Base-by-base conservation (phyloP, 2,329 filamentous ascomycete species). In the Penicillium sp. region DNA sequence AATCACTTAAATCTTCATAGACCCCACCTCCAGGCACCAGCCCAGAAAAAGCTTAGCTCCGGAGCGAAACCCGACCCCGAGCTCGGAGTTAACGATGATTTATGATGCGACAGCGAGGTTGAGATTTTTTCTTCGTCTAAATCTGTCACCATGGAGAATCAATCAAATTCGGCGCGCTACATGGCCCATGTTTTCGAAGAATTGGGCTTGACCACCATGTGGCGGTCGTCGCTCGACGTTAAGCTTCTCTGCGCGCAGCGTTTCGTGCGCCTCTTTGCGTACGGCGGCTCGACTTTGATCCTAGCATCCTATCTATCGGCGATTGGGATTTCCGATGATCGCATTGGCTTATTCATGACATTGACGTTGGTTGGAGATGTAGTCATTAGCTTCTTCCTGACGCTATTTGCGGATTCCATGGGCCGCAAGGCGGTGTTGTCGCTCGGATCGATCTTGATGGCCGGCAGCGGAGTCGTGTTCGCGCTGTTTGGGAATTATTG, bases 291-390 rank as follows among this genome's bases (percentile, higher is more conserved):
- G 18, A 80, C 83, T 0, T 75, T 87, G 41, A 81, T 86, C 47
- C 75, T 87, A 41, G 84, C 82, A 10, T 80, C 84, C 14, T 86
- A 85, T 65, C 80, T 87, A 47, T 78, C 81, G 7, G 77, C 79
- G 18, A 70, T 87, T 11, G 70, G 74, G 0, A 79, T 85, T 50
- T 76, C 82, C 0, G 84, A 86, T 66, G 74, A 79, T 26, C 78
- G 76, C 19, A 86, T 87, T 55, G 84, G 84, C 6, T 65, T 86
- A 7, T 86, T 87, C 61, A 85, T 87, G 83, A 85, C 81, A 0
- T 70, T 87, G 35, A 87, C 84, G 0, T 74, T 87, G 13, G 65
- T 79, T 2, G 84, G 84, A 11, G 84, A 87, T 69, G 83, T 86
- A 1, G 66, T 81, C 0, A 79, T 87, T 7, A 81, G 80, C 1